These are phyloP conservation scores for Pichia sp. DNA, from an alignment of 1,139 yeast genomes.

Conservation along the genomic window DNA sequence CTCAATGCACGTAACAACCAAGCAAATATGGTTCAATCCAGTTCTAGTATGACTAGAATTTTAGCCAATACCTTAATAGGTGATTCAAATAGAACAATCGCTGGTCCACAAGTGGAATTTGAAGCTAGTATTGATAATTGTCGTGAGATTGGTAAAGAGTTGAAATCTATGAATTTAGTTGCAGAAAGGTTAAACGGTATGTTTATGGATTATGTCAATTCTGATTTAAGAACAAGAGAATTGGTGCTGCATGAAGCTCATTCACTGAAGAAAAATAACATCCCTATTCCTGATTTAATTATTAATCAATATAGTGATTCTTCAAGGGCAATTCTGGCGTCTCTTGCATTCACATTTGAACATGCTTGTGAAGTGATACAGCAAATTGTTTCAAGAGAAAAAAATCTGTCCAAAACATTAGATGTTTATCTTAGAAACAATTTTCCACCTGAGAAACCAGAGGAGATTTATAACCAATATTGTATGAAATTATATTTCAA, in stretches of 20 bases:
- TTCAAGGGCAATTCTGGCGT: conserved; percentile 7
- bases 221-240: conserved; percentile 11
- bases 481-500: conserved; percentile 8
- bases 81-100: too few relatives aligned
- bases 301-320: conserved; percentile 10
- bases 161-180: neutral
- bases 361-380: conserved; percentile 3
- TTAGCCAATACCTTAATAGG: too few relatives aligned
- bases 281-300: conserved; percentile 3
- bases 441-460: conserved; percentile 5
- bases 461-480: conserved; percentile 1
- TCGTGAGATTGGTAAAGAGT: conserved; percentile 4
- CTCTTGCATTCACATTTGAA: conserved; percentile 5
- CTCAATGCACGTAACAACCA: neutral
- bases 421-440: conserved; percentile 6
- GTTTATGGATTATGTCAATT: conserved; percentile 1
- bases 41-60: neutral
- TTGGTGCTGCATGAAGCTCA: conserved; percentile 5
- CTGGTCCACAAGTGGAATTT: neutral
- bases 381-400: conserved; percentile 7
- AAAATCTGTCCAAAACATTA: conserved; percentile 3
- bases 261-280: neutral
- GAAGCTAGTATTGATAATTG: neutral
- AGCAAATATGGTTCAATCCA: too few relatives aligned
- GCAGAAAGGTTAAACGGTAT: conserved; percentile 1